Evolutionary conservation across 2,329 filamentous ascomycete genomes (phyloP).

Genomic region (Erysiphe neolycopersici): DNA sequence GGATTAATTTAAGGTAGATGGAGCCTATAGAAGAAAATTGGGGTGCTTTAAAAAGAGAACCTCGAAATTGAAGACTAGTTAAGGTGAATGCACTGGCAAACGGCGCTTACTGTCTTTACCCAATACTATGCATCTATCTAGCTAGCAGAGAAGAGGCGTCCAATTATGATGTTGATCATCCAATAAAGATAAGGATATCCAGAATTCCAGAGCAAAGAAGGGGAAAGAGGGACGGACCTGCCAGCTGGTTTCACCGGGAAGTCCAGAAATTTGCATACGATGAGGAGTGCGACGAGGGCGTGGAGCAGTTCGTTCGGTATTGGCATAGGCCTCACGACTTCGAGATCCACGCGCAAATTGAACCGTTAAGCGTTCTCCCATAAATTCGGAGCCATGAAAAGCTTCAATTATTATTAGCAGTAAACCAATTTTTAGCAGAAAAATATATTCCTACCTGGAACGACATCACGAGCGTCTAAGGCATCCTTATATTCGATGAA

Average conservation of each 20-base stretch:
- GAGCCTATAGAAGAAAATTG: slow-evolving; percentile 8
- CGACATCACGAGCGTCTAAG: slow-evolving; percentile 93
- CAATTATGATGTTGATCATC: background rate
- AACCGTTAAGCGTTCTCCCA: slow-evolving; percentile 90
- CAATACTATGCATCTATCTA: slow-evolving; percentile 10
- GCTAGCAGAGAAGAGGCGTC: slow-evolving; percentile 4
- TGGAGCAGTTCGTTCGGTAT: slow-evolving; percentile 36
- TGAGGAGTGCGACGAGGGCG: slow-evolving; percentile 83
- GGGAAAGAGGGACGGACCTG: slow-evolving; percentile 65
- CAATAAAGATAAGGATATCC: slow-evolving; percentile 11
- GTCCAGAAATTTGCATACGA: slow-evolving; percentile 92
- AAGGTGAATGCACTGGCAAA: slow-evolving; percentile 14
- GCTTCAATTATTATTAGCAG: slow-evolving; percentile 9
- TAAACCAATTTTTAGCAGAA: slow-evolving; percentile 1
- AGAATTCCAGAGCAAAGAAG: slow-evolving; percentile 23
- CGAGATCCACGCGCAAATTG: slow-evolving; percentile 87
- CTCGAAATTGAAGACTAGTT: slow-evolving; percentile 9
- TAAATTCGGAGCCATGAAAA: slow-evolving; percentile 88
- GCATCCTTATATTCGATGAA: slow-evolving; percentile 99
- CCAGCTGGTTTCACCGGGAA: slow-evolving; percentile 97
- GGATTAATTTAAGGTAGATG: slow-evolving; percentile 1
- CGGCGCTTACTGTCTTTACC: slow-evolving; percentile 6
- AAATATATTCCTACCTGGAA: slow-evolving; percentile 47
- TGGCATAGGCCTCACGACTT: slow-evolving; percentile 34
- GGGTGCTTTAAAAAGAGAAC: slow-evolving; percentile 4